Conservation (phyloP, 2,329 filamentous ascomycete species). For the Berkeleyomyces basicola region DNA sequence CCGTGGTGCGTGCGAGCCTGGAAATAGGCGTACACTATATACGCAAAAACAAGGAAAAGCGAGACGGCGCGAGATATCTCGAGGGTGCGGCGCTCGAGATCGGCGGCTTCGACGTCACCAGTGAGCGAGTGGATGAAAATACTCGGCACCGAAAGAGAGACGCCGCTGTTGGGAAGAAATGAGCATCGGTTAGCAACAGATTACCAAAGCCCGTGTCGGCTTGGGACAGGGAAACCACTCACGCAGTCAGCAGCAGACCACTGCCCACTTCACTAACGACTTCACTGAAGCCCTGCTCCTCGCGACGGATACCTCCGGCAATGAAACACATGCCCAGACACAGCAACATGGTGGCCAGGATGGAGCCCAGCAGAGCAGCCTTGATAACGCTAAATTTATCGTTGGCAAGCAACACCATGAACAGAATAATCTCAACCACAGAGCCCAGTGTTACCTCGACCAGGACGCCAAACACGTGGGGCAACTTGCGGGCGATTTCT, state of each 20-base stretch:
- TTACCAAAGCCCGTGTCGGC: background rate
- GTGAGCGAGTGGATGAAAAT: constrained; percentile 37
- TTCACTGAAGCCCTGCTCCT: constrained; percentile 56
- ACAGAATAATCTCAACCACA: constrained; percentile 66
- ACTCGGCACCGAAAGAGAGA: constrained; percentile 29
- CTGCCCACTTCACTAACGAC: constrained; percentile 65
- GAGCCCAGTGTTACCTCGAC: constrained; percentile 46
- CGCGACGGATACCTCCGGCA: constrained; percentile 50
- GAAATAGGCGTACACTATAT: constrained; percentile 51
- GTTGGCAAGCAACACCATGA: constrained; percentile 52
- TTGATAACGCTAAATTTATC: constrained; percentile 54
- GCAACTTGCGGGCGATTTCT: constrained; percentile 64
- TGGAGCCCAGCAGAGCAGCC: constrained; percentile 68
- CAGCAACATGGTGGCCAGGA: constrained; percentile 65
- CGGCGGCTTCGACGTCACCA: constrained; percentile 17
- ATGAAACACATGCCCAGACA: constrained; percentile 72
- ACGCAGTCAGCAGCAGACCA: constrained; percentile 61
- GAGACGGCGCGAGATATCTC: constrained; percentile 55
- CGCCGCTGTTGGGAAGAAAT: constrained; percentile 18
- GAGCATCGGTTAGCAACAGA: background rate
- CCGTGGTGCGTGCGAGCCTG: constrained; percentile 63
- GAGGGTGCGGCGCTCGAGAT: constrained; percentile 36
- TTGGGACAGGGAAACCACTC: constrained; percentile 25
- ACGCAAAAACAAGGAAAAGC: constrained; percentile 53
- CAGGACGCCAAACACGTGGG: constrained; percentile 52